Percentiles rank a stretch among this genome's conserved stretches.
Conservation (phyloP, 257 asterid genomes). For the Leonotis leonurus region DNA sequence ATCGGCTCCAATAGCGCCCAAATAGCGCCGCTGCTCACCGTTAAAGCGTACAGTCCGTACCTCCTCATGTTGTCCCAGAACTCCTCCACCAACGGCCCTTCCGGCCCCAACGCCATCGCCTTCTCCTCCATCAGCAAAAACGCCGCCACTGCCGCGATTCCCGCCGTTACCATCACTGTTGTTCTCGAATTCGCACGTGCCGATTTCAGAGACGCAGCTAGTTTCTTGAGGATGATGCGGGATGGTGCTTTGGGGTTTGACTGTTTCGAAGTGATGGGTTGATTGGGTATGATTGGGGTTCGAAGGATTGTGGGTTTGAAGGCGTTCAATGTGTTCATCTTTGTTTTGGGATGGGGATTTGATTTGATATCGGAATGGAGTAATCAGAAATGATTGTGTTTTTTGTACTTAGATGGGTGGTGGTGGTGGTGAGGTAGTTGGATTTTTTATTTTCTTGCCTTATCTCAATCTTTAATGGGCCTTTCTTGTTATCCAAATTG, state of each 20-base stretch:
- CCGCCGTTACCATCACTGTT: conserved; percentile 48
- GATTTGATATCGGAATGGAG: neutral
- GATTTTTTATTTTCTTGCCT: conserved; percentile 20
- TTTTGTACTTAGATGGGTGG: conserved; percentile 19
- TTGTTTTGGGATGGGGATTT: neutral
- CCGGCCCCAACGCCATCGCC: conserved; percentile 86
- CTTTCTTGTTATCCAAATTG: too few relatives aligned
- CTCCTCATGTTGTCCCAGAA: conserved; percentile 99
- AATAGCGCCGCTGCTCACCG: conserved; percentile 83
- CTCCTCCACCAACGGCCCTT: conserved; percentile 88
- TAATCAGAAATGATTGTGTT: conserved; percentile 1
- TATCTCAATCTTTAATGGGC: conserved; percentile 18
- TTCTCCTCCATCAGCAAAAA: conserved; percentile 51
- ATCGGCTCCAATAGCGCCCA: conserved; percentile 64
- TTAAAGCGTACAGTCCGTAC: conserved; percentile 67
- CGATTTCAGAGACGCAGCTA: neutral
- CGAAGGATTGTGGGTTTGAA: conserved; percentile 20
- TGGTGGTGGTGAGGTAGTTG: neutral
- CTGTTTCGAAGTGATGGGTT: conserved; percentile 17
- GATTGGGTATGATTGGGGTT: conserved; percentile 7
- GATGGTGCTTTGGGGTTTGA: neutral
- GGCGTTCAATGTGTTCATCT: conserved; percentile 34
- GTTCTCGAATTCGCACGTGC: conserved; percentile 25
- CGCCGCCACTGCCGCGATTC: conserved; percentile 51
- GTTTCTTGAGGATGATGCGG: neutral